Evolutionary conservation across 345 rosid genomes (phyloP).

Genomic region (Durio zibethinus): DNA sequence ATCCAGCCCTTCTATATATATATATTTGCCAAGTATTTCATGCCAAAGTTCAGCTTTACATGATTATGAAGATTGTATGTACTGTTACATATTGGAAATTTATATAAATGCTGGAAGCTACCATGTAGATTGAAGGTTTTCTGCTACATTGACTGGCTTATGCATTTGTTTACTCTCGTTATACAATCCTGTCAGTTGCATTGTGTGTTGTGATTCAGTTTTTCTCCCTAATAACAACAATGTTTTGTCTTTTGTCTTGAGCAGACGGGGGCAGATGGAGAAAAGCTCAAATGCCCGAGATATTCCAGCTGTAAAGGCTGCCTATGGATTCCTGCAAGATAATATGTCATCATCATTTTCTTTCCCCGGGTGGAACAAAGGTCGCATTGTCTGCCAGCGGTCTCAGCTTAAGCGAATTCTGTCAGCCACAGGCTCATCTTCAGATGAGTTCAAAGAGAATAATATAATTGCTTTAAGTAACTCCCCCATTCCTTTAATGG

Average conservation of each 20-base stretch:
- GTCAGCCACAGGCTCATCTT: slow-evolving; percentile 40
- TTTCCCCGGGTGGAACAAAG: slow-evolving; percentile 77
- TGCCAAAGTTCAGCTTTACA: neutral
- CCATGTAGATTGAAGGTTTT: neutral
- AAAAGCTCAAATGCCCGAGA: slow-evolving; percentile 52
- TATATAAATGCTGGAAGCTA: neutral
- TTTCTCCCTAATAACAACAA: neutral
- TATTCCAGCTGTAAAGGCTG: slow-evolving; percentile 62
- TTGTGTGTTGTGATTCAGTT: neutral
- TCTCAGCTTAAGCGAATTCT: slow-evolving; percentile 71
- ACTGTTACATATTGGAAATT: neutral
- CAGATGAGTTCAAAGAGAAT: slow-evolving; percentile 40
- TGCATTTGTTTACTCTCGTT: neutral
- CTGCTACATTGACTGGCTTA: neutral
- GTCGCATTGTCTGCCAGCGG: slow-evolving; percentile 79
- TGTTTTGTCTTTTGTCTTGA: neutral
- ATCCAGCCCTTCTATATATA: neutral
- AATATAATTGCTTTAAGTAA: slow-evolving; percentile 49
- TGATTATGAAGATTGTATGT: neutral
- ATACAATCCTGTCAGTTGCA: neutral
- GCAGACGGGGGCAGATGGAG: slow-evolving; percentile 77
- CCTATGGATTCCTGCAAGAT: slow-evolving; percentile 60
- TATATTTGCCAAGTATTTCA: neutral
- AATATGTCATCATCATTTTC: slow-evolving; percentile 60
- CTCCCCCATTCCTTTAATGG: slow-evolving; percentile 5